Conservation (phyloP, 495 filamentous ascomycete species). For the Copromyces sp. region DNA sequence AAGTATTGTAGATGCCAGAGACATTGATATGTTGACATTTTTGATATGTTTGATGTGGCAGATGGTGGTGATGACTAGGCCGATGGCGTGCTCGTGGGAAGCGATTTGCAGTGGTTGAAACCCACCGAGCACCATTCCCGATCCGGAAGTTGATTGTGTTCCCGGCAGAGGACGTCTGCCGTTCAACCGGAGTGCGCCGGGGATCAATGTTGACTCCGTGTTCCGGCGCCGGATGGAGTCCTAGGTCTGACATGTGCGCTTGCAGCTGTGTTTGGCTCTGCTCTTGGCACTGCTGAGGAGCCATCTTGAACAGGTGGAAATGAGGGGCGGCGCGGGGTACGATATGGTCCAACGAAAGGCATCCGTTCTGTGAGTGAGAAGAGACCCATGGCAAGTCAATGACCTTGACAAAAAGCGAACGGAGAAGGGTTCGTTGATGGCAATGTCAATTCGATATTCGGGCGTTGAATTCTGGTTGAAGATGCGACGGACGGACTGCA, state of each 20-base stretch:
- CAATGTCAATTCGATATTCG: background rate
- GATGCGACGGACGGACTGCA: background rate
- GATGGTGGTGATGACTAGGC: background rate
- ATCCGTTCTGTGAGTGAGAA: too few species aligned
- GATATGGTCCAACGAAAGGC: background rate
- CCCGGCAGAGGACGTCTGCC: background rate
- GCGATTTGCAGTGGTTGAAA: background rate
- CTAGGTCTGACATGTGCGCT: background rate
- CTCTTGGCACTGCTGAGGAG: background rate
- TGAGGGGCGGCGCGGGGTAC: background rate
- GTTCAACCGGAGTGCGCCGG: background rate
- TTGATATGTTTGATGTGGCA: background rate
- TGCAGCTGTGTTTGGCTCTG: background rate
- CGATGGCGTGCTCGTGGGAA: constrained; percentile 9
- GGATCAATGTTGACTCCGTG: background rate
- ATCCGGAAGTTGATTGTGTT: background rate
- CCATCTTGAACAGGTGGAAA: background rate
- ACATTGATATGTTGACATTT: background rate
- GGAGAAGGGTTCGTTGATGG: background rate
- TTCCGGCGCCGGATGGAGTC: background rate
- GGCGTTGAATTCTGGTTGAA: background rate
- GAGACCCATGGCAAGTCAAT: too few species aligned
- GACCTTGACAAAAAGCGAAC: too few species aligned
- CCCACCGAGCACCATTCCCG: background rate
- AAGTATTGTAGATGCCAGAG: background rate